Conservation (phyloP, 1,139 yeast genomes). For the Debaryomycetaceae sp. region DNA sequence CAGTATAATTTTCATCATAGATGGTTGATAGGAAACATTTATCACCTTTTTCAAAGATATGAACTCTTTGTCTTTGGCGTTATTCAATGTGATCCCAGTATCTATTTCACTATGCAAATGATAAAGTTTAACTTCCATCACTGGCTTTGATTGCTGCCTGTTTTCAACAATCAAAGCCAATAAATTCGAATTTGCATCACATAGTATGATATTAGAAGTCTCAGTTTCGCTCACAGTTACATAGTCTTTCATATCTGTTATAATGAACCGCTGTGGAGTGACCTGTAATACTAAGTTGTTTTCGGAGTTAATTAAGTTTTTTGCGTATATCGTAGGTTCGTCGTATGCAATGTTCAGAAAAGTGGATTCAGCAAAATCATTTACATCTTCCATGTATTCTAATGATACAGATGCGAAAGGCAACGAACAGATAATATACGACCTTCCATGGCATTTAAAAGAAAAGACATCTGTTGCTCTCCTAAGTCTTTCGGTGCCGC, state of each 20-base stretch:
- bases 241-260: background rate
- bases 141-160: background rate
- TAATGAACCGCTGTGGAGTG: background rate
- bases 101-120: constrained; percentile 1
- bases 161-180: background rate
- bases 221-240: background rate
- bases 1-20: constrained; percentile 13
- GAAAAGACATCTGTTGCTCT: constrained; percentile 22
- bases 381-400: constrained; percentile 20
- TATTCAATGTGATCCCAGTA: constrained; percentile 1
- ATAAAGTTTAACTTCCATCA: constrained; percentile 2
- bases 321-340: background rate
- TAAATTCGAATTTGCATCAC: background rate
- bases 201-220: background rate
- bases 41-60: constrained; percentile 4
- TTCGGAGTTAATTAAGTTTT: background rate
- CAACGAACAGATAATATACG: constrained; percentile 32
- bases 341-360: background rate
- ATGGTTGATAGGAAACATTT: constrained; percentile 14
- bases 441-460: constrained; percentile 11
- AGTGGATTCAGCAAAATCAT: constrained; percentile 5
- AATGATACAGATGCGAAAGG: constrained; percentile 38
- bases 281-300: background rate
- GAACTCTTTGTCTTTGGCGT: constrained; percentile 1
- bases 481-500: constrained; percentile 27